Evolutionary conservation across 1,284 basidiomycete genomes (phyloP).

Genomic region (Ustilago tritici): DNA sequence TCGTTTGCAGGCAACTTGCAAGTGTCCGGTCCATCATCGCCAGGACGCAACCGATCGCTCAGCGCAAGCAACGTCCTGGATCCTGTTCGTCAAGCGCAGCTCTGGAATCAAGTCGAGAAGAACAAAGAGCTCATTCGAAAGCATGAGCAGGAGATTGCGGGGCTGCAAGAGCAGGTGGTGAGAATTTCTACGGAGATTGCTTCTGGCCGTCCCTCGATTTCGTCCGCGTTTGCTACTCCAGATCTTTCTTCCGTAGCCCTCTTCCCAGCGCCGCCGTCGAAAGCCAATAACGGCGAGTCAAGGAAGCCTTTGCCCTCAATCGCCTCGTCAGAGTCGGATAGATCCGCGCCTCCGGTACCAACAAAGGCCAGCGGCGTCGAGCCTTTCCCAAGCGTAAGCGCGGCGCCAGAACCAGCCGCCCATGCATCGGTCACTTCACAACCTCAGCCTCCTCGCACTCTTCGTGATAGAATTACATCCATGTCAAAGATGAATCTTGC

Average conservation of each 20-base stretch:
- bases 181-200: conserved; percentile 41
- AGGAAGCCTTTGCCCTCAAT: conserved; percentile 10
- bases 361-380: conserved; percentile 2
- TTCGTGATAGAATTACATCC: conserved; percentile 31
- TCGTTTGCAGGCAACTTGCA: not conserved
- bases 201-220: conserved; percentile 30
- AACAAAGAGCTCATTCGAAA: conserved; percentile 39
- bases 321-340: conserved; percentile 4
- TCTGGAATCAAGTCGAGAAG: conserved; percentile 43
- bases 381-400: conserved; percentile 4
- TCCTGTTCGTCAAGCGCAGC: conserved; percentile 25
- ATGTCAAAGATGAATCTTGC: conserved; percentile 19
- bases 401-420: not conserved
- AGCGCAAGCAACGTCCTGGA: conserved; percentile 32
- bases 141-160: conserved; percentile 40
- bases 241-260: conserved; percentile 11
- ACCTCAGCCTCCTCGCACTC: conserved; percentile 9
- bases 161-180: conserved; percentile 35
- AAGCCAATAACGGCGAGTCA: not conserved
- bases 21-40: conserved; percentile 10
- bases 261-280: conserved; percentile 14
- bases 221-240: conserved; percentile 13
- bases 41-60: conserved; percentile 23
- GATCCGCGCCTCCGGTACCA: conserved; percentile 17
- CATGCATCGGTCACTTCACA: not conserved